Evolutionary conservation across 1,139 yeast genomes (phyloP).

Genomic region (Pichia sp.): DNA sequence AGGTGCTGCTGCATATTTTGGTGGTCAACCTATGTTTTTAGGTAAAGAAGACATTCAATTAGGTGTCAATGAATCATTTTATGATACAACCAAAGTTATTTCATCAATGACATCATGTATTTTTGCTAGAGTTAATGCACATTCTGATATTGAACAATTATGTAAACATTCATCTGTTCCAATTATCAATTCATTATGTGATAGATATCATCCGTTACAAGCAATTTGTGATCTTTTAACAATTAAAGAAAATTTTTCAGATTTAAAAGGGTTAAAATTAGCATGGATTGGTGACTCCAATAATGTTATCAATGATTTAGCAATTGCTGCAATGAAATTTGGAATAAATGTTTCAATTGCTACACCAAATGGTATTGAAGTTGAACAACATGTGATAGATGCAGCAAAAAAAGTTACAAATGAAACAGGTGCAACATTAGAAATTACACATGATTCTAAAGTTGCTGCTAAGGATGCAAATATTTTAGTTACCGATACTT

Average conservation of each 20-base stretch:
- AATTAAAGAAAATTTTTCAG: slow-evolving; percentile 68
- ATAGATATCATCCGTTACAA: slow-evolving; percentile 87
- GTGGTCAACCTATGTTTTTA: slow-evolving; percentile 93
- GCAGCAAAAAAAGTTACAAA: slow-evolving; percentile 50
- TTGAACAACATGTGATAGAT: slow-evolving; percentile 50
- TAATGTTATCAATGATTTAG: slow-evolving; percentile 88
- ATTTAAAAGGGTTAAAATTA: slow-evolving; percentile 58
- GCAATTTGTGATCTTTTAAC: slow-evolving; percentile 89
- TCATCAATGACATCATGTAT: slow-evolving; percentile 94
- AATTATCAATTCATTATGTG: slow-evolving; percentile 88
- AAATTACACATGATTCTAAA: slow-evolving; percentile 65
- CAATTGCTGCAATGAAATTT: slow-evolving; percentile 80
- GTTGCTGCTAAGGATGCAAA: slow-evolving; percentile 69
- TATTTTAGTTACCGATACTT: slow-evolving; percentile 91
- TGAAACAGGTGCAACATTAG: slow-evolving; percentile 48
- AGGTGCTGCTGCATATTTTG: slow-evolving; percentile 89
- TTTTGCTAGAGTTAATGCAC: slow-evolving; percentile 90
- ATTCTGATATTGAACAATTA: slow-evolving; percentile 72
- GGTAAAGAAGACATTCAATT: slow-evolving; percentile 95
- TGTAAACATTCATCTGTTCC: slow-evolving; percentile 79
- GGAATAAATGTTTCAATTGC: slow-evolving; percentile 84
- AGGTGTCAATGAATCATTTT: slow-evolving; percentile 86
- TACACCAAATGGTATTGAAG: slow-evolving; percentile 67
- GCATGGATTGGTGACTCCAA: slow-evolving; percentile 98
- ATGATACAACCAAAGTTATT: slow-evolving; percentile 81